Evolutionary conservation across 2,329 filamentous ascomycete species (phyloP).

Genomic region (Xylariaceae sp.): DNA sequence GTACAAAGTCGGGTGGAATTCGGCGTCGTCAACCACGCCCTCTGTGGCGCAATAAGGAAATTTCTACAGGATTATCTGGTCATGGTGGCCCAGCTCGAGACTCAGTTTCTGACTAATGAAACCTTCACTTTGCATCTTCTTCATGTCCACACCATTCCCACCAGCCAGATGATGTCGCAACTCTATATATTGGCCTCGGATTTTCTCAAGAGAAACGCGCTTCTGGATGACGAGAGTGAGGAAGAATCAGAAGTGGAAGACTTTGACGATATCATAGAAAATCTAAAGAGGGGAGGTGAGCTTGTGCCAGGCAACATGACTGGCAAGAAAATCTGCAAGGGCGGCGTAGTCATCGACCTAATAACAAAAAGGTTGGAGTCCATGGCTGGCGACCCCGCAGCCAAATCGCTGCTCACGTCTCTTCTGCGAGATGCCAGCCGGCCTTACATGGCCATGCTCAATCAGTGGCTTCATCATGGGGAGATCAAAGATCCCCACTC

Average conservation of each 20-base stretch:
- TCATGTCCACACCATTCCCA: constrained; percentile 85
- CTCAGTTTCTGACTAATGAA: constrained; percentile 82
- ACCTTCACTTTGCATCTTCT: constrained; percentile 89
- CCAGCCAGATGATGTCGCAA: constrained; percentile 85
- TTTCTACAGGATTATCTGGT: constrained; percentile 90
- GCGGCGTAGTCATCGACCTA: constrained; percentile 86
- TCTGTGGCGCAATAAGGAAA: constrained; percentile 91
- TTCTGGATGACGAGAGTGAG: constrained; percentile 73
- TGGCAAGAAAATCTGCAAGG: constrained; percentile 89
- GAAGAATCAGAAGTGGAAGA: constrained; percentile 73
- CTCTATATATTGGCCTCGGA: constrained; percentile 84
- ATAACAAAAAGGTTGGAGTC: constrained; percentile 78
- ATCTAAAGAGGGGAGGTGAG: constrained; percentile 79
- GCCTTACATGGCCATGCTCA: constrained; percentile 97
- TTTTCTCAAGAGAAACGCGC: constrained; percentile 77
- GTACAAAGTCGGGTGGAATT: constrained; percentile 90
- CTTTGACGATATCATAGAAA: constrained; percentile 89
- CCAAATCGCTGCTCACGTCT: constrained; percentile 72
- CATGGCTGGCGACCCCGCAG: constrained; percentile 90
- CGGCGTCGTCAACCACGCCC: constrained; percentile 88
- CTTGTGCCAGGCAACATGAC: constrained; percentile 71
- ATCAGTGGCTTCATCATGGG: constrained; percentile 96
- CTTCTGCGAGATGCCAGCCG: constrained; percentile 81
- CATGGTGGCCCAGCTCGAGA: constrained; percentile 87
- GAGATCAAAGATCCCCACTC: constrained; percentile 90